A percentile compares a stretch with the other conserved stretches of the same genome.
Evolutionary conservation across 2,329 filamentous ascomycete species (phyloP).

Genomic region (Mollisia scopiformis): DNA sequence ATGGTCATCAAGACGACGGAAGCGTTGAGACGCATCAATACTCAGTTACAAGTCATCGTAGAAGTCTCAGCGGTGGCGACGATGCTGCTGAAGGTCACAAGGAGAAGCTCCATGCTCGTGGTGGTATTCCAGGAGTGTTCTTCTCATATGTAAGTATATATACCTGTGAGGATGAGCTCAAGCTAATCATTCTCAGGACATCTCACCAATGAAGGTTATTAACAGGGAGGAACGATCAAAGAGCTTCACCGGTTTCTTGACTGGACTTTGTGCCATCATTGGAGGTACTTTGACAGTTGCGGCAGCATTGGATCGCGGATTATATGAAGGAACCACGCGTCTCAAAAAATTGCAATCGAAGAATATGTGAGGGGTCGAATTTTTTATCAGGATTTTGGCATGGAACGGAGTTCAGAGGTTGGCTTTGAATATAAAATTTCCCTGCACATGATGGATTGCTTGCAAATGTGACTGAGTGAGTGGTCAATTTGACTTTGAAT

Average conservation of each 20-base stretch:
- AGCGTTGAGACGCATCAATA: slow-evolving; percentile 98
- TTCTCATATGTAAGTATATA: slow-evolving; percentile 83
- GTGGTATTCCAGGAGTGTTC: slow-evolving; percentile 96
- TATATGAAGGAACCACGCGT: slow-evolving; percentile 85
- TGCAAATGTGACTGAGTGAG: neutral
- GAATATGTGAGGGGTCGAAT: slow-evolving; percentile 47
- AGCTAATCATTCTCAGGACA: slow-evolving; percentile 64
- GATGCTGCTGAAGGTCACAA: slow-evolving; percentile 88
- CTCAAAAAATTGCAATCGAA: slow-evolving; percentile 84
- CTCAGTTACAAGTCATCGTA: slow-evolving; percentile 94
- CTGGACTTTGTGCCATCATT: slow-evolving; percentile 91
- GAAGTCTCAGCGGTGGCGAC: slow-evolving; percentile 80
- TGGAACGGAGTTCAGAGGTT: neutral
- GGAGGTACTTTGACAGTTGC: slow-evolving; percentile 95
- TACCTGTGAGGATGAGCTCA: neutral
- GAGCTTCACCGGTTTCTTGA: slow-evolving; percentile 88
- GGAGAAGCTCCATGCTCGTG: slow-evolving; percentile 85
- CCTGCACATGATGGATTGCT: neutral
- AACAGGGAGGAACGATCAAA: slow-evolving; percentile 92
- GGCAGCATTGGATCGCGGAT: slow-evolving; percentile 84
- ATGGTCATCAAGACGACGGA: slow-evolving; percentile 69
- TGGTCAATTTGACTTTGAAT: neutral
- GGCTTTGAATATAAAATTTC: slow-evolving; percentile 1
- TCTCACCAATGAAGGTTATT: slow-evolving; percentile 99
- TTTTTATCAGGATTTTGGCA: neutral